Base-by-base conservation (phyloP, 192 early-diverging fungal genomes). In the Phycomyces nitens region DNA sequence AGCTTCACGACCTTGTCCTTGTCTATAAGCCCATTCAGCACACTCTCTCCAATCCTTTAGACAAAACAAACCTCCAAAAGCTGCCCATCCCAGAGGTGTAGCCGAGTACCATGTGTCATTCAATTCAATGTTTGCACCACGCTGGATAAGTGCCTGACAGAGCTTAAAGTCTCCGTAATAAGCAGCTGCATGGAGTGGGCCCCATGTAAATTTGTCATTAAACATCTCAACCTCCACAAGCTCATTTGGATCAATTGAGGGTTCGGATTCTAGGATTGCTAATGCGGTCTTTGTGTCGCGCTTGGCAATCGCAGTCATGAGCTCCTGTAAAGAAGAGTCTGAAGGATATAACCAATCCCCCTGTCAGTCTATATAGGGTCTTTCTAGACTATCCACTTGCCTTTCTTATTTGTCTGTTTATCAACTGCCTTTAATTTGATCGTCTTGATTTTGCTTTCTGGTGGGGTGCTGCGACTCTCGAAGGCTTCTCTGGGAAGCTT, bases 51-150 rank as follows among this genome's bases (percentile, higher is more conserved):
- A 14, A 51, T 29, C 1, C 21, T 16, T 24, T 7, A 7, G 8
- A 38, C 23, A n/a, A n/a, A n/a, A 21, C 51, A 64, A 68, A 69
- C 79, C 82, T 26, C 86, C 91, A 69, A 90, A 94, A 4, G 91
- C 92, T 12, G 93, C 92, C 95, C 95, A 97, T 0, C 88, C 91
- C 15, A 97, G 75, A n/a, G 95, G 88, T 29, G 86, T 84, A 3
- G 86, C 91, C 15, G 77, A 72, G 65, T 94, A 88, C 88, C 91
- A 89, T 1, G 92, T 92, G 71, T 97, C 95, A 11, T 86, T 71
- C 0, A 91, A 62, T 64, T 95, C 92, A 22, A 95, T 73, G 47
- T 94, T 70, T 5, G 91, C 94, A 11, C 91, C 91, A 40, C 82
- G 76, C 6, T 81, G 81, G 64, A 95, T 81, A 12, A 97, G 82